These are phyloP conservation scores for Dipodascus albidus DNA, from an alignment of 805 yeast genomes.

Conservation along the genomic window DNA sequence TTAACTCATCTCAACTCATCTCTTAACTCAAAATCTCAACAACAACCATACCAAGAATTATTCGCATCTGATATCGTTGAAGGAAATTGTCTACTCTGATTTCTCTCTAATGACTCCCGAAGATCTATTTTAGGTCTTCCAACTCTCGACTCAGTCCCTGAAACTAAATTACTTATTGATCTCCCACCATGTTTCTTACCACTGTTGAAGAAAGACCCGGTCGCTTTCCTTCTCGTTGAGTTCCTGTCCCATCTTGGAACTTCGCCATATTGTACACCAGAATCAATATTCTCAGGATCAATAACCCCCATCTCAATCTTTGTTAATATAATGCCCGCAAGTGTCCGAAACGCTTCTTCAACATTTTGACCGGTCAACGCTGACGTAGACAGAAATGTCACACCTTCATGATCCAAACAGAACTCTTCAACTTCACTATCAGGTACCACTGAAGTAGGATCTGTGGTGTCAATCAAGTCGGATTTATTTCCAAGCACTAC, in stretches of 20 bases:
- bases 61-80: background rate
- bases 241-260: conserved; percentile 27
- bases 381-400: conserved; percentile 31
- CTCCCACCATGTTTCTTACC: background rate
- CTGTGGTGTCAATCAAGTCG: conserved; percentile 43
- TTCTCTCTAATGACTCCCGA: background rate
- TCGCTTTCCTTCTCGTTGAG: background rate
- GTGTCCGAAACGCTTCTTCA: conserved; percentile 28
- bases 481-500: conserved; percentile 88
- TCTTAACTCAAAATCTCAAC: too few species aligned
- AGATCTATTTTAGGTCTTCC: background rate
- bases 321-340: conserved; percentile 32
- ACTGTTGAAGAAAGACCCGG: background rate
- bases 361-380: conserved; percentile 34
- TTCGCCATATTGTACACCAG: conserved; percentile 44
- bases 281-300: conserved; percentile 35
- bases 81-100: background rate
- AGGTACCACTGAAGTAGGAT: conserved; percentile 22
- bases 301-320: conserved; percentile 37
- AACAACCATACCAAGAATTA: background rate
- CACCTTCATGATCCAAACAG: conserved; percentile 23
- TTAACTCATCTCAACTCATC: too few species aligned
- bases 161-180: background rate
- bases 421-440: conserved; percentile 28
- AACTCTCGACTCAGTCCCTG: background rate